Evolutionary conservation across 1,284 basidiomycete genomes (phyloP), one percentile per base, ranked within the genome.

Genomic region (Heterobasidion irregulare): DNA sequence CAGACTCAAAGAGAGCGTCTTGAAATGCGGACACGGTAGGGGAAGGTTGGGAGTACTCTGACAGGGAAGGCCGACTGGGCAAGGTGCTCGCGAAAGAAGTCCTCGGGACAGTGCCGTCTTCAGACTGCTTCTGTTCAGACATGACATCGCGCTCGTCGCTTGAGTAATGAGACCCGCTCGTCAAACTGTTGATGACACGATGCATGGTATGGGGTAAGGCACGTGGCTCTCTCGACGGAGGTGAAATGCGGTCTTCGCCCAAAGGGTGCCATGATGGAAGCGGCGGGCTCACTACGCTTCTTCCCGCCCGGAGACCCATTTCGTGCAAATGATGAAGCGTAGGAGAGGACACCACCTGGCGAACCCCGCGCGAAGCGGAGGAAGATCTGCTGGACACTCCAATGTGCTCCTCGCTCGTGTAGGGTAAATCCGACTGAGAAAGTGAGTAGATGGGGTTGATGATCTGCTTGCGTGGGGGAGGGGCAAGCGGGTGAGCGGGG

Each of bases 21-120:
- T 80, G 79, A 68, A 89, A 89, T 12, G 83, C 84, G 26, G 86
- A 88, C 13, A 76, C 80, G 1, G 86, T 84, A 1, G 86, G 86
- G 3, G 86, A 89, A 4, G 77, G 70, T 52, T 72, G 70, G 13
- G 74, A 73, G 64, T 83, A 82, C 53, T 82, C 77, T 7, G 82
- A 84, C 34, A 80, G 61, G 16, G 83, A 84, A 12, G 70, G 73
- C 38, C 72, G 67, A 35, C 56, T 60, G 6, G 65, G 72, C 58
- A 61, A 66, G 55, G 61, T 68, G 53, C 62, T 68, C 45, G 43
- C 66, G 68, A 43, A 71, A 56, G 34, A 69, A 63, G 50, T 75
- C 47, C 12, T 76, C 74, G 53, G n/a, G 15, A 50, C n/a, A 35
- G 12, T 33, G 15, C 49, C 68, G 61, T 35, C 73, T 63, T 54